Evolutionary conservation across 306 rosid species (phyloP).

Genomic region (Prosopis cineraria): DNA sequence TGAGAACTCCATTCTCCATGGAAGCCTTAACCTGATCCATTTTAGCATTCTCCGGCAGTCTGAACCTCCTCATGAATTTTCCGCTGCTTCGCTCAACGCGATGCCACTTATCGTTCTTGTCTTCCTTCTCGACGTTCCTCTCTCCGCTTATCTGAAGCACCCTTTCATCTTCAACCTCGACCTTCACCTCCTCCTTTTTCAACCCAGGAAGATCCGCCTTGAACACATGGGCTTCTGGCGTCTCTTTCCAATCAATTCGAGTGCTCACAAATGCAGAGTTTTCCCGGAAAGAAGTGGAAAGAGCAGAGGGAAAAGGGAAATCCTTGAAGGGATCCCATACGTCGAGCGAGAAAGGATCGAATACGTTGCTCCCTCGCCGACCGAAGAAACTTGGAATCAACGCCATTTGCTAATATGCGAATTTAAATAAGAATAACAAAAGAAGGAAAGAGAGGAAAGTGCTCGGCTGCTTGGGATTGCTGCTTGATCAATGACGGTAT

Average conservation of each 20-base stretch:
- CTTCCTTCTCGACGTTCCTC: background rate
- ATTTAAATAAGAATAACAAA: too few species aligned
- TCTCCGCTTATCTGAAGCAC: background rate
- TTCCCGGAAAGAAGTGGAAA: background rate
- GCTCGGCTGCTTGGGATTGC: too few species aligned
- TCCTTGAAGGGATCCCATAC: background rate
- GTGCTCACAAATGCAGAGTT: background rate
- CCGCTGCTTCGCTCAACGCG: constrained; percentile 3
- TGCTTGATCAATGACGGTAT: too few species aligned
- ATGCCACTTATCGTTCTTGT: background rate
- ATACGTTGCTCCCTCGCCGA: background rate
- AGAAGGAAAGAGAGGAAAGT: too few species aligned
- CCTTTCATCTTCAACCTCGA: background rate
- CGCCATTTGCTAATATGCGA: background rate
- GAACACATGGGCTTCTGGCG: background rate
- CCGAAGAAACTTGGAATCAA: background rate
- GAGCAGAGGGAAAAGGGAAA: background rate
- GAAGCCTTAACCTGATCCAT: background rate
- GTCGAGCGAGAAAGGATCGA: background rate
- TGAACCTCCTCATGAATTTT: background rate
- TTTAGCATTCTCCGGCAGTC: background rate
- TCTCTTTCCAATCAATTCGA: background rate
- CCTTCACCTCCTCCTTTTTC: background rate
- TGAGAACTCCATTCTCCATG: background rate
- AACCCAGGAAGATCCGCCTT: background rate